Conservation (phyloP, 1,139 yeast species). For the Yamadazyma songkhlaensis region DNA sequence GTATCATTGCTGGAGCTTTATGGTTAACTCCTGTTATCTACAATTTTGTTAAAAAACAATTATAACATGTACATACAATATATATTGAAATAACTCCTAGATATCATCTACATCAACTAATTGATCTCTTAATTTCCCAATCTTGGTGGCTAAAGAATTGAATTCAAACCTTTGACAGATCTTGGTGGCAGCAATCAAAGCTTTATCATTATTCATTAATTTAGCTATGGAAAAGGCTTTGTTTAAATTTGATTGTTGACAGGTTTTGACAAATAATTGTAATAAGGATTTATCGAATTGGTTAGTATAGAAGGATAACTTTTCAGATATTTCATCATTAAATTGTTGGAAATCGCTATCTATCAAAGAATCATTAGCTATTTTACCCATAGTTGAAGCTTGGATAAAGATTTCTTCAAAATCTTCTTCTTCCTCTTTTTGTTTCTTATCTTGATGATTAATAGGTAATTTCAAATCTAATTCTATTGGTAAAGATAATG, state of each 20-base stretch:
- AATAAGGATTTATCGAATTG: constrained; percentile 71
- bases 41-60: constrained; percentile 60
- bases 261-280: constrained; percentile 73
- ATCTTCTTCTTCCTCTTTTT: constrained; percentile 28
- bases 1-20: constrained; percentile 69
- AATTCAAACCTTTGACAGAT: constrained; percentile 80
- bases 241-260: constrained; percentile 61
- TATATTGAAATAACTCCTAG: background rate
- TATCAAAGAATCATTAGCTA: constrained; percentile 41
- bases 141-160: constrained; percentile 60
- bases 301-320: constrained; percentile 48
- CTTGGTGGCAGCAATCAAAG: constrained; percentile 78
- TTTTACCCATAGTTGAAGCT: constrained; percentile 47
- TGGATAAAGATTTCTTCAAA: constrained; percentile 45
- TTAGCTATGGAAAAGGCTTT: constrained; percentile 71
- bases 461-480: constrained; percentile 69
- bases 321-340: constrained; percentile 41
- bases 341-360: constrained; percentile 41
- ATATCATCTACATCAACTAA: constrained; percentile 23
- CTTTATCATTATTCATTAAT: constrained; percentile 72
- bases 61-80: constrained; percentile 21
- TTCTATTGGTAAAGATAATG: constrained; percentile 82
- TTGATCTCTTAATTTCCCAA: constrained; percentile 62
- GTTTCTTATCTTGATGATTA: constrained; percentile 14
- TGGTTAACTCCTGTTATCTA: constrained; percentile 71